A percentile compares a stretch with the other conserved stretches of the same genome.
phyloP scores from a whole-genome alignment of 306 rosid genomes.

The Lotus japonicus region DNA sequence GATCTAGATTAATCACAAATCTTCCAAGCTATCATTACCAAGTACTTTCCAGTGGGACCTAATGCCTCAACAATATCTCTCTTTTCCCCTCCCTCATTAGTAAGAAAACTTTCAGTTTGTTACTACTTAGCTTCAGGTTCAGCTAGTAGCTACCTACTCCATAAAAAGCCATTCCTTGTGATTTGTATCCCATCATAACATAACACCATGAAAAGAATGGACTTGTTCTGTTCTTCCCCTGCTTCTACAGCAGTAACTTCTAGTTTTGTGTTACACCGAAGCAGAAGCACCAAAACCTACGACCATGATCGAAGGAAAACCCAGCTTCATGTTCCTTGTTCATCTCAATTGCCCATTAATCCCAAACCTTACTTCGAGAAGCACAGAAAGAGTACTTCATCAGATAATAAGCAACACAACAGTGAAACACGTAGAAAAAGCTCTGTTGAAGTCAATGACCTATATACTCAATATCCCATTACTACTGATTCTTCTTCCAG shows the following conservation, averaged over 20 bases:
- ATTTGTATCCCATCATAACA: neutral
- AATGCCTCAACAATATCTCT: neutral
- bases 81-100: neutral
- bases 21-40: conserved; percentile 23
- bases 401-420: conserved; percentile 17
- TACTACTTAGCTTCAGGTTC: neutral
- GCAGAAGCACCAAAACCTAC: conserved; percentile 24
- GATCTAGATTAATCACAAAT: conserved; percentile 28
- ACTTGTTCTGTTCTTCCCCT: conserved; percentile 62
- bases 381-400: conserved; percentile 32
- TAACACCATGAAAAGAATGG: conserved; percentile 50
- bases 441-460: conserved; percentile 38
- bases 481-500: conserved; percentile 26
- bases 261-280: conserved; percentile 28
- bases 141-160: neutral
- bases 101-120: neutral
- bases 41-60: conserved; percentile 30
- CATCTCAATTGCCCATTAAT: conserved; percentile 58
- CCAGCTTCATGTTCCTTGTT: conserved; percentile 50
- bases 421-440: conserved; percentile 36
- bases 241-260: conserved; percentile 63
- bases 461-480: neutral
- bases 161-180: too few relatives aligned
- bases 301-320: conserved; percentile 24
- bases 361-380: conserved; percentile 52